Percentiles rank a stretch among this genome's conserved stretches.
Evolutionary conservation across 2,329 filamentous ascomycete genomes (phyloP).

Genomic region (Clarireedia monteithiana): DNA sequence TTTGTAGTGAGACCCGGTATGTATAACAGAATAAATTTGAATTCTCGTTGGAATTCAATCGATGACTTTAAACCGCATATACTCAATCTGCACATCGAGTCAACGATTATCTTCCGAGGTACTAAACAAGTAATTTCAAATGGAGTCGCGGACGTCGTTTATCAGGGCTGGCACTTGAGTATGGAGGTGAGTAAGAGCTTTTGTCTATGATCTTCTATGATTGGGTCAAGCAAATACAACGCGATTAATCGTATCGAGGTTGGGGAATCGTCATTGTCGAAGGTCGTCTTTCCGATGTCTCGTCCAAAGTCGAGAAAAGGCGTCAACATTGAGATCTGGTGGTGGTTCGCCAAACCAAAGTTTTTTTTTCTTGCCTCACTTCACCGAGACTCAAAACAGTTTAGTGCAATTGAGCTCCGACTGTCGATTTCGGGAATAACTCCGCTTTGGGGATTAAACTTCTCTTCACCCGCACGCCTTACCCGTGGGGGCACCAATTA

Average conservation of each 20-base stretch:
- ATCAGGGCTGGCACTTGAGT: no score
- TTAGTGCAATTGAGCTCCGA: neutral
- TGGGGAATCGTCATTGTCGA: neutral
- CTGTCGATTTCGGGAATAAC: neutral
- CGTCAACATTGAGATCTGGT: neutral
- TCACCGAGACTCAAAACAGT: neutral
- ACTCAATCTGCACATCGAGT: constrained; percentile 17
- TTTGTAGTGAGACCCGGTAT: constrained; percentile 13
- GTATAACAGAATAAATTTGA: constrained; percentile 21
- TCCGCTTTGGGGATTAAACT: neutral
- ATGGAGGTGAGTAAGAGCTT: neutral
- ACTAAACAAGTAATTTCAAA: no score
- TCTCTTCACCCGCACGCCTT: no score
- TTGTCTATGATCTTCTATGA: neutral
- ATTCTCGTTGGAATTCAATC: constrained; percentile 21
- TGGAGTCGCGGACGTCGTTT: no score
- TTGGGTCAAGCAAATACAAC: neutral
- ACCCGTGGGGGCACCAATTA: no score
- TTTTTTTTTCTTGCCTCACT: neutral
- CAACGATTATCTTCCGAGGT: constrained; percentile 1
- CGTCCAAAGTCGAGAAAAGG: no score
- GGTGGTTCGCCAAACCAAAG: neutral
- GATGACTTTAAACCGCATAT: constrained; percentile 13
- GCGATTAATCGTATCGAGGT: neutral
- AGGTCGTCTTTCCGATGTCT: neutral